Base-by-base conservation (phyloP, 768 basidiomycete genomes). In the Tulasnella sp. region DNA sequence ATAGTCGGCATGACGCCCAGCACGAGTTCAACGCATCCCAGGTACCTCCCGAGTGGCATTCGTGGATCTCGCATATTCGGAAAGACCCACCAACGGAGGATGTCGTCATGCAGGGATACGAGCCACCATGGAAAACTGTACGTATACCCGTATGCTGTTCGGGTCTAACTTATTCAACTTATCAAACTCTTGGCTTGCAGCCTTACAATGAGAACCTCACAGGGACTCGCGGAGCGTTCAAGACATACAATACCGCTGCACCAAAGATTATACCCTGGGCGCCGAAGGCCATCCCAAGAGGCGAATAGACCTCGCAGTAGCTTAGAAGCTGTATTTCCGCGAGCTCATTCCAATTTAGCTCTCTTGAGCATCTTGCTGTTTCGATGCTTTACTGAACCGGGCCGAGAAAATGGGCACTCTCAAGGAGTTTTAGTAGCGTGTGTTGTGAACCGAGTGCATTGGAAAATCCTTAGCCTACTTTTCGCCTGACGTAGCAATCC, bases 41-140 rank as follows among this genome's bases (percentile, higher is more conserved):
- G 85, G 91, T 97, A 42, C 93, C 95, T 19, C 89, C 96, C 0
- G 96, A 97, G 84, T 98, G 97, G 97, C 97, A 97, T 85, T 90
- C 96, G 5, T 99, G 96, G 96, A 84, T 98, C 45, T 87, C 88
- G 12, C 95, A 97, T 81, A 97, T 97, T 80, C 92, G 97, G 70
- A 88, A 90, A 79, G 89, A 90, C 34, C 88, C 94, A 5, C 97
- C 97, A 0, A 85, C 87, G 0, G 86, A 91, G 77, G 97, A 99
- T 81, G 81, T 86, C 0, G 84, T 94, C 34, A 85, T 97, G 83
- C 88, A 91, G 80, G 88, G 85, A 77, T 79, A 87, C 49, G 88
- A 89, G 38, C 94, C 92, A 1, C 83, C 90, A 0, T 99, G 96
- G 96, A 87, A 93, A 82, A 88, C 89, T 14, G 96, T 97, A 83